Conservation (phyloP, 164 flowering plant species). For the Chloranthus sessilifolius region DNA sequence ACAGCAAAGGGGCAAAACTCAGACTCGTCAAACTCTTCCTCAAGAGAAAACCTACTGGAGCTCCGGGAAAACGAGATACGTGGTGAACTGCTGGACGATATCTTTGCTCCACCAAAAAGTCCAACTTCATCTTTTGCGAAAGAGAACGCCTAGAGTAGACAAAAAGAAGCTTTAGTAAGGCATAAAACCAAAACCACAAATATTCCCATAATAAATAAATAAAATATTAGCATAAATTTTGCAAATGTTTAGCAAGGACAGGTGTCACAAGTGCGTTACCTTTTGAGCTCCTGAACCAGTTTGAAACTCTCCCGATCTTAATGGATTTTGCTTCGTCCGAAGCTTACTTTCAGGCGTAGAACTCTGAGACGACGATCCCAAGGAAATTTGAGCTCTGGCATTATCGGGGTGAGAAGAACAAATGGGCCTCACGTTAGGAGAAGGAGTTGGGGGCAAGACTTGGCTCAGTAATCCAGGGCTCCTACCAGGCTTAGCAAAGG, state of each 20-base stretch:
- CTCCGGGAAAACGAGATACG: slow-evolving; percentile 58
- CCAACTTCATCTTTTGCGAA: slow-evolving; percentile 55
- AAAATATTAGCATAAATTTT: too few species aligned
- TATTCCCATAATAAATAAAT: not conserved
- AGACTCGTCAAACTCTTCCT: slow-evolving; percentile 68
- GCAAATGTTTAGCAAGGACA: slow-evolving; percentile 1
- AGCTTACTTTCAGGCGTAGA: slow-evolving; percentile 9
- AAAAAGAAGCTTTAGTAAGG: not conserved
- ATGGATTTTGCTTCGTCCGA: slow-evolving; percentile 4
- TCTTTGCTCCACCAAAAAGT: slow-evolving; percentile 32
- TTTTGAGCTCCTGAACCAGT: slow-evolving; percentile 39
- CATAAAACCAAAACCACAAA: not conserved
- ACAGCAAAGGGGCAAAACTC: slow-evolving; percentile 72
- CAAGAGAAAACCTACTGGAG: slow-evolving; percentile 63
- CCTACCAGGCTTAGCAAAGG: slow-evolving; percentile 30
- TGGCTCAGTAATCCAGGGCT: slow-evolving; percentile 28
- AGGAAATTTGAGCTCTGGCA: slow-evolving; percentile 13
- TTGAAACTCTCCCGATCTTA: slow-evolving; percentile 17
- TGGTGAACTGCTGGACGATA: slow-evolving; percentile 47
- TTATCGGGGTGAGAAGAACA: slow-evolving; percentile 31
- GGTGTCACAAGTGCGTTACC: slow-evolving; percentile 34
- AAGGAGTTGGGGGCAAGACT: slow-evolving; percentile 53
- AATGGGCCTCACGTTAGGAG: slow-evolving; percentile 28
- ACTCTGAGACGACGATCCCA: slow-evolving; percentile 5
- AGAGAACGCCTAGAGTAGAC: slow-evolving; percentile 32